Conservation (phyloP, 345 rosid species). For the Citrus australasica region DNA sequence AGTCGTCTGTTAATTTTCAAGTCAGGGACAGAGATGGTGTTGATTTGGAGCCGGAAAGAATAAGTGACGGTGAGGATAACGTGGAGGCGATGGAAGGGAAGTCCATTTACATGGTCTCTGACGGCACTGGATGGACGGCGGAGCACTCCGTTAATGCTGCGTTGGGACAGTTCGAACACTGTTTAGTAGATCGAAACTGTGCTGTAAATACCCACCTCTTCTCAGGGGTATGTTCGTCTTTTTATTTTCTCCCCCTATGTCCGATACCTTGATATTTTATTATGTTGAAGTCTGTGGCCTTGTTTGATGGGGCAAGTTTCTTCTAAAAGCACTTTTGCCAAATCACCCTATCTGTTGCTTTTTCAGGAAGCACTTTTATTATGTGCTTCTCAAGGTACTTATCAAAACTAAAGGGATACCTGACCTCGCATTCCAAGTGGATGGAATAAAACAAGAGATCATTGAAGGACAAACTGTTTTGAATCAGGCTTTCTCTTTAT, state of each 20-base stretch:
- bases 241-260: neutral
- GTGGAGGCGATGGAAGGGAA: constrained; percentile 37
- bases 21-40: constrained; percentile 23
- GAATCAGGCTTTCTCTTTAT: neutral
- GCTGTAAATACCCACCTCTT: constrained; percentile 87
- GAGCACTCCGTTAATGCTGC: constrained; percentile 87
- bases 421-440: no score
- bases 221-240: constrained; percentile 64
- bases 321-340: neutral
- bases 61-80: constrained; percentile 26
- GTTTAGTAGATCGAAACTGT: constrained; percentile 86
- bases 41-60: constrained; percentile 8
- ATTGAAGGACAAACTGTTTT: neutral
- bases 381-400: neutral
- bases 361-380: neutral
- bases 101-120: constrained; percentile 82
- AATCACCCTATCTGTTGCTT: neutral
- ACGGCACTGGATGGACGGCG: constrained; percentile 97
- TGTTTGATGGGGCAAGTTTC: neutral
- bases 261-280: neutral
- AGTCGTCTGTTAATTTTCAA: constrained; percentile 12
- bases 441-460: no score
- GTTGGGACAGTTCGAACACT: constrained; percentile 83
- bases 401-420: no score
- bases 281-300: neutral